Conservation (phyloP, 192 early-diverging fungal genomes). For the Spinellus fusiger region DNA sequence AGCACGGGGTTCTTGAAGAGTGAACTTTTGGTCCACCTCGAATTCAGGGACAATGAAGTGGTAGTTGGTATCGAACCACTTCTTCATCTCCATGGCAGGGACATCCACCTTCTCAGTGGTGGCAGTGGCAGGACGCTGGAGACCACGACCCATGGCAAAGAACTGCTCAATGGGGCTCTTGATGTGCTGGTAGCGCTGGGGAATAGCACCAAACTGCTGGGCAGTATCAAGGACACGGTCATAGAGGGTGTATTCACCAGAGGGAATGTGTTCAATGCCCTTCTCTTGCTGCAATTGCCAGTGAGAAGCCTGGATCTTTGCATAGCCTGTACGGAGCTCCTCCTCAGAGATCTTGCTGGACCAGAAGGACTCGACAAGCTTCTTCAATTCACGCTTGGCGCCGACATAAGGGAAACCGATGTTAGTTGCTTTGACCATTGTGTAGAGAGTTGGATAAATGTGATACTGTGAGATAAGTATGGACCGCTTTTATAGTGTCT, state of each 20-base stretch:
- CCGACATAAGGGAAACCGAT: constrained; percentile 93
- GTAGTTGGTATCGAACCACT: constrained; percentile 99
- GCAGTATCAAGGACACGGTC: constrained; percentile 65
- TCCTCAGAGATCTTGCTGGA: constrained; percentile 72
- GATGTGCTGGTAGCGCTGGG: constrained; percentile 48
- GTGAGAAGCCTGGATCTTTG: constrained; percentile 69
- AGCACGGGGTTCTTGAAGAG: constrained; percentile 60
- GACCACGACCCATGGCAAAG: constrained; percentile 97
- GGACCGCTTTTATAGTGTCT: too few species aligned
- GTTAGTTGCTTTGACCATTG: constrained; percentile 39
- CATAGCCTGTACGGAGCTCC: constrained; percentile 63
- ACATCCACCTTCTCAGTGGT: constrained; percentile 76
- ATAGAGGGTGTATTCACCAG: constrained; percentile 94
- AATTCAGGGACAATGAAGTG: constrained; percentile 85
- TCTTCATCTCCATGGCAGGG: constrained; percentile 97
- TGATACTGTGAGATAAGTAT: too few species aligned
- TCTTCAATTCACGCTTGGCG: constrained; percentile 93
- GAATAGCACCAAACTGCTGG: constrained; percentile 56
- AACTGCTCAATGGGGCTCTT: constrained; percentile 66
- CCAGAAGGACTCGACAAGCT: constrained; percentile 93
- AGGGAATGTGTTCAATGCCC: constrained; percentile 82
- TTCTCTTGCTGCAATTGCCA: constrained; percentile 54
- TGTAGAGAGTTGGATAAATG: too few species aligned
- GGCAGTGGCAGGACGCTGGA: constrained; percentile 62
- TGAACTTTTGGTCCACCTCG: constrained; percentile 66